Conservation (phyloP, 2,329 filamentous ascomycete species). For the Pseudogymnoascus sp. region DNA sequence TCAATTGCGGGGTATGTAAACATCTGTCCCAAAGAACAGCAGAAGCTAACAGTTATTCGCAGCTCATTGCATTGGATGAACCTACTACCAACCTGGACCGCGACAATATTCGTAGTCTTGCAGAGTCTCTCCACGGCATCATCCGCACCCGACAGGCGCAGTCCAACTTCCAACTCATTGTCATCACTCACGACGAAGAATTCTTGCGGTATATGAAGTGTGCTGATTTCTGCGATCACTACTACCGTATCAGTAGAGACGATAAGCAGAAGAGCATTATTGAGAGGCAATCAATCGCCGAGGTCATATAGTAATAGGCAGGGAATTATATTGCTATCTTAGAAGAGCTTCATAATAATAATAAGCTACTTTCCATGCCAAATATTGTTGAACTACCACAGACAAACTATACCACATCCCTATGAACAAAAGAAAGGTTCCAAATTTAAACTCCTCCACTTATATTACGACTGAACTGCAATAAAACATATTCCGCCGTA, state of each 20-base stretch:
- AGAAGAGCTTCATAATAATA: neutral
- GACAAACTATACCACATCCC: neutral
- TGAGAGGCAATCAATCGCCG: constrained; percentile 42
- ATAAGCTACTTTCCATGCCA: neutral
- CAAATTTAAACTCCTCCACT: neutral
- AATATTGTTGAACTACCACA: neutral
- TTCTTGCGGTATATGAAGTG: constrained; percentile 91
- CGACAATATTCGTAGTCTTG: constrained; percentile 88
- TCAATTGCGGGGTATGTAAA: constrained; percentile 65
- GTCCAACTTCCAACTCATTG: constrained; percentile 93
- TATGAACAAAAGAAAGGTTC: neutral
- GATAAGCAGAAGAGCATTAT: constrained; percentile 83
- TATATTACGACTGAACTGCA: neutral
- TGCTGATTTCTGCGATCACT: constrained; percentile 84
- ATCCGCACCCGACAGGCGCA: constrained; percentile 77
- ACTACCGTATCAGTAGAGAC: constrained; percentile 78
- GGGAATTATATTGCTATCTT: neutral
- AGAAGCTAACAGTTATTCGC: neutral
- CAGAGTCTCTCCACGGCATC: constrained; percentile 75
- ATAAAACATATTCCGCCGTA: neutral
- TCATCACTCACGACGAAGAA: constrained; percentile 98
- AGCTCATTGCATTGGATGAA: constrained; percentile 89
- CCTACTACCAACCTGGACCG: constrained; percentile 93
- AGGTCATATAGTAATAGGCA: constrained; percentile 11
- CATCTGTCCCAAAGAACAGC: neutral